Conservation (phyloP, 2,329 filamentous ascomycete species). For the Emergomyces orientalis region DNA sequence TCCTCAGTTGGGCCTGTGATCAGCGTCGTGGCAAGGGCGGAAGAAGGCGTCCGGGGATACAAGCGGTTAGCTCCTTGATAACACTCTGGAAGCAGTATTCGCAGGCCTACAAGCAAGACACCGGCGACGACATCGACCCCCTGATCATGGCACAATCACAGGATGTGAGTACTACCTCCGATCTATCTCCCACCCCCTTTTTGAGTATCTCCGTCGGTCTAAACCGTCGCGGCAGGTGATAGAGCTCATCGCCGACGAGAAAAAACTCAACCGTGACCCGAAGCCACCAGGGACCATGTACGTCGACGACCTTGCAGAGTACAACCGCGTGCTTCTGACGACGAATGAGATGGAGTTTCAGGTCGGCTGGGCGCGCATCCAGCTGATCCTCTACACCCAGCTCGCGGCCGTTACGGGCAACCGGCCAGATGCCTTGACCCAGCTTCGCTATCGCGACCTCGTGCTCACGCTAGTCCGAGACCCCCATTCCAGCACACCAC, state of each 20-base stretch:
- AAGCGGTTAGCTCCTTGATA: slow-evolving; percentile 8
- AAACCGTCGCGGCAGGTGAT: slow-evolving; percentile 10
- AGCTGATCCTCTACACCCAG: slow-evolving; percentile 16
- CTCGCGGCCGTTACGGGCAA: slow-evolving; percentile 16
- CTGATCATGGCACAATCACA: slow-evolving; percentile 14
- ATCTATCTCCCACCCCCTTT: background rate
- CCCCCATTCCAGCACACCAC: background rate
- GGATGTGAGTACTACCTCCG: background rate
- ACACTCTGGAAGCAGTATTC: slow-evolving; percentile 11
- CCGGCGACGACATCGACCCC: slow-evolving; percentile 13
- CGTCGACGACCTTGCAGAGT: slow-evolving; percentile 15
- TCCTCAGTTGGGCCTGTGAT: slow-evolving; percentile 18
- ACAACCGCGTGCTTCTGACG: slow-evolving; percentile 12
- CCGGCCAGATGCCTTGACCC: slow-evolving; percentile 11
- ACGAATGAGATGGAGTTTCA: slow-evolving; percentile 16
- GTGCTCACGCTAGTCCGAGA: slow-evolving; percentile 10
- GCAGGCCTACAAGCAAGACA: slow-evolving; percentile 12
- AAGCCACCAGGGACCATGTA: slow-evolving; percentile 14
- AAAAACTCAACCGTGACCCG: slow-evolving; percentile 15
- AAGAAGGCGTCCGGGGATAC: slow-evolving; percentile 12
- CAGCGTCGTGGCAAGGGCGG: slow-evolving; percentile 17
- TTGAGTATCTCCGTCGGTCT: background rate
- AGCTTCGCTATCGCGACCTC: slow-evolving; percentile 16
- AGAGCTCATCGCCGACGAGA: slow-evolving; percentile 14
- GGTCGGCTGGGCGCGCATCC: slow-evolving; percentile 14